A percentile compares a stretch with the other conserved stretches of the same genome.
phyloP scores from a whole-genome alignment of 768 basidiomycete genomes.

The Amanita thiersii region DNA sequence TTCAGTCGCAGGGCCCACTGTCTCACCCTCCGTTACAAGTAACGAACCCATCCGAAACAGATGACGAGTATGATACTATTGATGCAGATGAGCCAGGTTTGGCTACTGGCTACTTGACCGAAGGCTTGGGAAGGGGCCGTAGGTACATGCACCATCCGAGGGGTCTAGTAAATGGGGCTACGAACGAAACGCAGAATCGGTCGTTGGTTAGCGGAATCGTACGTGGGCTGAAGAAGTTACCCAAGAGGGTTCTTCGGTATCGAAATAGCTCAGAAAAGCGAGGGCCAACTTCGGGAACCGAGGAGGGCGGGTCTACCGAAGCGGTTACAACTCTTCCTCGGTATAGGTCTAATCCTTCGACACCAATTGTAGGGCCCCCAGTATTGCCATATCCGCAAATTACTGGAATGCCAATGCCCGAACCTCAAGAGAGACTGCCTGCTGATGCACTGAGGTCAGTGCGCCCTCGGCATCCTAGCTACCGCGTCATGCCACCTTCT shows the following conservation, averaged over 20 bases:
- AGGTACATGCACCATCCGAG: constrained; percentile 2
- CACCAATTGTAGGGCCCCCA: constrained; percentile 23
- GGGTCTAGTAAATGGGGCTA: background rate
- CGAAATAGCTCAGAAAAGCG: constrained; percentile 16
- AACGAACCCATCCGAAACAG: constrained; percentile 5
- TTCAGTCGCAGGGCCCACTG: constrained; percentile 7
- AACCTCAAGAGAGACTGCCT: constrained; percentile 14
- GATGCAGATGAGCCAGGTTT: constrained; percentile 6
- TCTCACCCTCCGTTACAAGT: constrained; percentile 6
- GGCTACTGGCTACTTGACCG: constrained; percentile 10
- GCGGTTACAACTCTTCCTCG: constrained; percentile 22
- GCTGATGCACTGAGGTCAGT: constrained; percentile 8
- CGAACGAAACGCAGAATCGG: constrained; percentile 12
- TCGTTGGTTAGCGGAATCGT: constrained; percentile 30
- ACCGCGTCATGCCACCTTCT: constrained; percentile 23
- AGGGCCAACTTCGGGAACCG: constrained; percentile 17
- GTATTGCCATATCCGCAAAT: constrained; percentile 25
- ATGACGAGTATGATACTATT: constrained; percentile 3
- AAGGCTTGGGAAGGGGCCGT: constrained; percentile 12
- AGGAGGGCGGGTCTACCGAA: constrained; percentile 22
- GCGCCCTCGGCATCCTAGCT: constrained; percentile 19
- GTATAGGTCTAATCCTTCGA: constrained; percentile 31
- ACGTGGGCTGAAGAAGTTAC: constrained; percentile 24
- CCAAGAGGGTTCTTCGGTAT: constrained; percentile 23
- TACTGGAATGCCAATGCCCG: constrained; percentile 23